Conservation (phyloP, 2,329 filamentous ascomycete genomes). For the Fusarium proliferatum region DNA sequence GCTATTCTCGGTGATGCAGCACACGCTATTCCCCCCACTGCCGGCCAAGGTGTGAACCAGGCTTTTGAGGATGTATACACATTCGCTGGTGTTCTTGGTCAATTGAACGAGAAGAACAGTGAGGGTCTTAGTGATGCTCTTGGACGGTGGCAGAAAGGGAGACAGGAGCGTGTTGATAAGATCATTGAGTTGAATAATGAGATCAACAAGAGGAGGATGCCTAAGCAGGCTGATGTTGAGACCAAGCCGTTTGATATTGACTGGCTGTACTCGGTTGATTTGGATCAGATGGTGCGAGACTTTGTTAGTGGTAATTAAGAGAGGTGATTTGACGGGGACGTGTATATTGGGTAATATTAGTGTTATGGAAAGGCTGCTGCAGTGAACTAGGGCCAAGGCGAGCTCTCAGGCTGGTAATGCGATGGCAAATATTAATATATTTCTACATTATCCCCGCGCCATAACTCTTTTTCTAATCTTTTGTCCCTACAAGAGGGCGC, state of each 20-base stretch:
- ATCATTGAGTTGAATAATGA: constrained; percentile 60
- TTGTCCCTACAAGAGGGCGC: not conserved
- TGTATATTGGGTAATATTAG: too few relatives aligned
- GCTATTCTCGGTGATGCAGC: constrained; percentile 61
- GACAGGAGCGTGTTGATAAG: constrained; percentile 60
- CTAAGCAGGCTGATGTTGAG: constrained; percentile 45
- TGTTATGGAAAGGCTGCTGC: too few relatives aligned
- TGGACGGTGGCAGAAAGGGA: constrained; percentile 57
- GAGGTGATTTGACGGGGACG: too few relatives aligned
- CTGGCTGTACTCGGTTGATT: constrained; percentile 57
- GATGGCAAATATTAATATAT: too few relatives aligned
- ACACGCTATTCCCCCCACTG: constrained; percentile 60
- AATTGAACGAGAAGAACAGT: constrained; percentile 45
- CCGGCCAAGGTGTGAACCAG: constrained; percentile 60
- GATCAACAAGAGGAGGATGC: constrained; percentile 60
- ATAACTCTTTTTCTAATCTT: too few relatives aligned
- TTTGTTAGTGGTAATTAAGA: constrained; percentile 5
- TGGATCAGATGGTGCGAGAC: constrained; percentile 50
- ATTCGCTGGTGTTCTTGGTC: constrained; percentile 53
- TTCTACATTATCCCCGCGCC: too few relatives aligned
- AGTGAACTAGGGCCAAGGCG: too few relatives aligned
- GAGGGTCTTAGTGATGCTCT: constrained; percentile 5
- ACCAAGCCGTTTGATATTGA: constrained; percentile 50
- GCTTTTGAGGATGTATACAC: constrained; percentile 63
- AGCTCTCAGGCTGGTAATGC: too few relatives aligned